Evolutionary conservation across 495 filamentous ascomycete species (phyloP).

Genomic region (Astrothelium subdiscretum): DNA sequence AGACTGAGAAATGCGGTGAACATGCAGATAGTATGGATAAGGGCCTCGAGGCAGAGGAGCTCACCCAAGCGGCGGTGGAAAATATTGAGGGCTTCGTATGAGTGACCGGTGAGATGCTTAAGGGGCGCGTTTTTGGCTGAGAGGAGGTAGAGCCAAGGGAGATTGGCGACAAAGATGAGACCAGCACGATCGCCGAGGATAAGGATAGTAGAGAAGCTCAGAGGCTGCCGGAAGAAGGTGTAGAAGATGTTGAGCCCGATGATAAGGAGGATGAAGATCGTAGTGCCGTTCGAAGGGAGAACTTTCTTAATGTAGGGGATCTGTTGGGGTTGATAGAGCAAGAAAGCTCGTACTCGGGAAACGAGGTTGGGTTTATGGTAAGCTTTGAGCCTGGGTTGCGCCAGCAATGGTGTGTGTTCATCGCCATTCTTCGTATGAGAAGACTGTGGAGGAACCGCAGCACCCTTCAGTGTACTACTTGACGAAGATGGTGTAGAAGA

Average conservation of each 20-base stretch:
- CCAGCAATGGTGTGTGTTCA: slow-evolving; percentile 18
- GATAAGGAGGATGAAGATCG: slow-evolving; percentile 37
- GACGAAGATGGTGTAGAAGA: slow-evolving; percentile 18
- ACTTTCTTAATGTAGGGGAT: slow-evolving; percentile 43
- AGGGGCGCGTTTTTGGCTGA: slow-evolving; percentile 53
- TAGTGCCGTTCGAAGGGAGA: slow-evolving; percentile 41
- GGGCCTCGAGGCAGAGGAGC: slow-evolving; percentile 33
- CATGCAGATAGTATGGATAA: slow-evolving; percentile 38
- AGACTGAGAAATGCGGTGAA: slow-evolving; percentile 35
- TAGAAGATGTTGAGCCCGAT: slow-evolving; percentile 45
- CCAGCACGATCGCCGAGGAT: slow-evolving; percentile 45
- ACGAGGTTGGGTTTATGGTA: background rate
- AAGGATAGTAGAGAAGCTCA: slow-evolving; percentile 29
- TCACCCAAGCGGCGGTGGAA: slow-evolving; percentile 45
- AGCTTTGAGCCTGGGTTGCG: background rate
- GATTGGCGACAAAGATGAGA: slow-evolving; percentile 43
- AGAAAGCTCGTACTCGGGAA: slow-evolving; percentile 19
- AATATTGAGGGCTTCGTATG: slow-evolving; percentile 54
- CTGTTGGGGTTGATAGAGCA: slow-evolving; percentile 43
- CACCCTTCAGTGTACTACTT: slow-evolving; percentile 22
- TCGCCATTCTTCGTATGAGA: slow-evolving; percentile 5
- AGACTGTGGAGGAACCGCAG: slow-evolving; percentile 11
- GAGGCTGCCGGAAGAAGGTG: slow-evolving; percentile 37
- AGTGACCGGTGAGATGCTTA: slow-evolving; percentile 45
- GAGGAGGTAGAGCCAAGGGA: slow-evolving; percentile 50